These are phyloP conservation scores for Cercospora canescens DNA, from an alignment of 2,329 filamentous ascomycete genomes.

Conservation along the genomic window DNA sequence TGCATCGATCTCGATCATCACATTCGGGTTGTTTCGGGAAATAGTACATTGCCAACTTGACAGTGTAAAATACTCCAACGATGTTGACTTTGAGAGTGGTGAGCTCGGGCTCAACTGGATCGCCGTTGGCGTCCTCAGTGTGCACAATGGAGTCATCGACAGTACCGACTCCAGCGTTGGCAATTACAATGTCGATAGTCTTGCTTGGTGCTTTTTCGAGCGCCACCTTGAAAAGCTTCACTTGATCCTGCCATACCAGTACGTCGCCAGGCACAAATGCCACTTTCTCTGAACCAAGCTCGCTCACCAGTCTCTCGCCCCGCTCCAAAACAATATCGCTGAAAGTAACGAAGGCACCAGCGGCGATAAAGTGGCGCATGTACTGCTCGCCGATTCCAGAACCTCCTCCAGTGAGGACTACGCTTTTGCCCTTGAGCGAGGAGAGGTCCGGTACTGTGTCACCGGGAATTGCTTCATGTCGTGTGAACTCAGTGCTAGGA, in stretches of 20 bases:
- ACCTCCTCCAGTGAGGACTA: conserved; percentile 52
- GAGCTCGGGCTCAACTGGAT: conserved; percentile 30
- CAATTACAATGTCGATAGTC: conserved; percentile 31
- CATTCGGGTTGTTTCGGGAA: conserved; percentile 35
- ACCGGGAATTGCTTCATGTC: conserved; percentile 33
- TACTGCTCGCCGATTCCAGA: conserved; percentile 40
- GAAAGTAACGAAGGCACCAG: conserved; percentile 39
- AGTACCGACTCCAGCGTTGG: conserved; percentile 32
- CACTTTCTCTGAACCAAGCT: conserved; percentile 34
- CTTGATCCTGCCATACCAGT: conserved; percentile 33
- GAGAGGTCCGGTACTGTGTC: conserved; percentile 39
- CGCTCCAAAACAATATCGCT: conserved; percentile 34
- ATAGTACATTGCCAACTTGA: conserved; percentile 43
- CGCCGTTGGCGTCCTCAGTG: conserved; percentile 17
- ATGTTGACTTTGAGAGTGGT: conserved; percentile 27
- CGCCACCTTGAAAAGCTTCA: conserved; percentile 33
- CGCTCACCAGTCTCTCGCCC: conserved; percentile 31
- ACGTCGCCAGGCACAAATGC: conserved; percentile 35
- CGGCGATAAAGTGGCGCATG: conserved; percentile 34
- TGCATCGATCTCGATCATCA: conserved; percentile 46
- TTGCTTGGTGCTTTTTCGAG: conserved; percentile 22
- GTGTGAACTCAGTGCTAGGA: conserved; percentile 13
- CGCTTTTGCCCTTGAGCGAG: conserved; percentile 46
- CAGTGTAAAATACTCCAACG: conserved; percentile 30
- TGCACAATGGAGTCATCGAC: conserved; percentile 26